Evolutionary conservation across 176 grass and related monocot genomes (phyloP).

Genomic region (Oryza glaberrima): DNA sequence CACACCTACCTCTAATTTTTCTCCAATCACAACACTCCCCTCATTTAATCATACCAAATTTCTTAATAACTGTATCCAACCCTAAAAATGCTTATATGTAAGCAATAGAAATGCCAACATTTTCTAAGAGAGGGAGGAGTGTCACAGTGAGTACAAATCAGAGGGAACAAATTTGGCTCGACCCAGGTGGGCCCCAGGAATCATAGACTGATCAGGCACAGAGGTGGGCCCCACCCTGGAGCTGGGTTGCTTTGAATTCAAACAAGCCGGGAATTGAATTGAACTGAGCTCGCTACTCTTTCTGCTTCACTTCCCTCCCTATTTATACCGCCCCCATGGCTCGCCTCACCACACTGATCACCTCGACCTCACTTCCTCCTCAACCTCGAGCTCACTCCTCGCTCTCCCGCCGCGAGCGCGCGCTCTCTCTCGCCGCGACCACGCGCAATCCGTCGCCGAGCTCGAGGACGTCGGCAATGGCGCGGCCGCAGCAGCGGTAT

Average conservation of each 20-base stretch:
- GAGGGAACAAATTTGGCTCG: background rate
- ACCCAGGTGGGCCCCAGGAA: background rate
- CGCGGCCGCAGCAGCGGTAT: slow-evolving; percentile 72
- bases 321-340: slow-evolving; percentile 39
- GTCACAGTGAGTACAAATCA: background rate
- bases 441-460: background rate
- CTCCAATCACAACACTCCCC: no score
- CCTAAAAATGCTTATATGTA: no score
- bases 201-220: background rate
- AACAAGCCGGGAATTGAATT: slow-evolving; percentile 24
- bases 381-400: background rate
- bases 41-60: no score
- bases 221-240: background rate
- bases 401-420: no score
- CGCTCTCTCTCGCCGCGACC: background rate
- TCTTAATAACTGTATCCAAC: no score
- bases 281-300: background rate
- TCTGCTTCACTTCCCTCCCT: background rate
- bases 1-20: no score
- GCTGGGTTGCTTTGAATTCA: background rate
- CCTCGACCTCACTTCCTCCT: background rate
- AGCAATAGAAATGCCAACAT: no score
- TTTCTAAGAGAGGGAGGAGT: no score
- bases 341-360: slow-evolving; percentile 29
- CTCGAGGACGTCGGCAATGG: slow-evolving; percentile 36